Percentiles rank a stretch among this genome's conserved stretches.
Evolutionary conservation across 306 rosid species (phyloP).

Genomic region (Cyamopsis tetragonoloba): DNA sequence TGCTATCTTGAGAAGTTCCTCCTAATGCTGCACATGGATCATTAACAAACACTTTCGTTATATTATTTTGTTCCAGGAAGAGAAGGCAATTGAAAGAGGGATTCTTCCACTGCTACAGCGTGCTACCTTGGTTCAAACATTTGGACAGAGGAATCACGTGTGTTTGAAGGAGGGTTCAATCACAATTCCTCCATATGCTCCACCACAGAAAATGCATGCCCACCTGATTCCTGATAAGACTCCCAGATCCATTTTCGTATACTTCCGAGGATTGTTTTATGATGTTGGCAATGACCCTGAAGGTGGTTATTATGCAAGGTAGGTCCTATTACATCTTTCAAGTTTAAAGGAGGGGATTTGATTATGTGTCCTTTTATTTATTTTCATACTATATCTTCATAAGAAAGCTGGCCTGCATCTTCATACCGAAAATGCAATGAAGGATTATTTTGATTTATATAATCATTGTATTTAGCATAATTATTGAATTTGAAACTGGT

Average conservation of each 20-base stretch:
- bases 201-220: slow-evolving; percentile 87
- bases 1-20: background rate
- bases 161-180: slow-evolving; percentile 84
- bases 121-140: slow-evolving; percentile 87
- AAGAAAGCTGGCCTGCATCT: background rate
- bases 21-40: background rate
- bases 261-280: slow-evolving; percentile 84
- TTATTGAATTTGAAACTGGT: background rate
- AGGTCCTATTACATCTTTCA: slow-evolving; percentile 15
- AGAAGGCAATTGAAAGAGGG: slow-evolving; percentile 87
- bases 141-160: slow-evolving; percentile 85
- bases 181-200: slow-evolving; percentile 86
- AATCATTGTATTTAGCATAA: background rate
- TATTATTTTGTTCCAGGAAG: slow-evolving; percentile 56
- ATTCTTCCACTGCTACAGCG: slow-evolving; percentile 67
- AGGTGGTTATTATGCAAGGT: slow-evolving; percentile 96
- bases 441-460: background rate
- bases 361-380: background rate
- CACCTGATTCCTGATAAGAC: slow-evolving; percentile 76
- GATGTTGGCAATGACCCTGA: slow-evolving; percentile 94
- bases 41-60: background rate
- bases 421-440: background rate
- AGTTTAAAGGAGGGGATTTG: background rate
- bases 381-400: background rate
- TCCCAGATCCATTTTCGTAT: slow-evolving; percentile 82